Conservation (phyloP, 352 stramenopile species). For the Phytophthora melonis region DNA sequence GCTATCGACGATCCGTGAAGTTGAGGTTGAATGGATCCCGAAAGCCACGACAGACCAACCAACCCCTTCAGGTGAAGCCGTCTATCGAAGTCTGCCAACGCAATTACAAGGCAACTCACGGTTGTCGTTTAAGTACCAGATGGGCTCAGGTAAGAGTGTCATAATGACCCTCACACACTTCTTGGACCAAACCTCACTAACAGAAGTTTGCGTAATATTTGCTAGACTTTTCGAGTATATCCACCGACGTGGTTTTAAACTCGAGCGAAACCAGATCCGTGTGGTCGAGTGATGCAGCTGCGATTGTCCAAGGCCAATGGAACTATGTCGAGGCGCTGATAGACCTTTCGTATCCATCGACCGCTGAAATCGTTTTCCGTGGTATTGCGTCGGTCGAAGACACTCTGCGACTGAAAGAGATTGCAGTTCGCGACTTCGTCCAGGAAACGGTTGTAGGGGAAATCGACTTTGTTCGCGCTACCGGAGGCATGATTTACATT, state of each 20-base stretch:
- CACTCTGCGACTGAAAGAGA: constrained; percentile 50
- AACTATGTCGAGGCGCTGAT: constrained; percentile 34
- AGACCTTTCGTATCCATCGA: constrained; percentile 25
- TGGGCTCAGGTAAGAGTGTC: constrained; percentile 43
- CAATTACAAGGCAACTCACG: constrained; percentile 28
- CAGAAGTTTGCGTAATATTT: neutral
- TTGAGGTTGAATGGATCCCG: constrained; percentile 44
- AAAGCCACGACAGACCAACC: constrained; percentile 9
- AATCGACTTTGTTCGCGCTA: constrained; percentile 39
- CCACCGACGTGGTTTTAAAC: constrained; percentile 47
- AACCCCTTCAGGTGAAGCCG: constrained; percentile 6
- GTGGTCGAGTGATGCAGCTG: constrained; percentile 47
- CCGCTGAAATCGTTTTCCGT: constrained; percentile 47
- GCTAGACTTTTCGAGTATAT: constrained; percentile 51
- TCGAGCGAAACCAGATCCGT: constrained; percentile 17
- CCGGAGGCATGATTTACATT: constrained; percentile 59
- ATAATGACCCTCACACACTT: neutral
- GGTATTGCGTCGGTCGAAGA: constrained; percentile 35
- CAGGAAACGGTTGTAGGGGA: constrained; percentile 23
- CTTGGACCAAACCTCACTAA: neutral
- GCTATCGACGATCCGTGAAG: constrained; percentile 19
- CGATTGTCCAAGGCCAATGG: constrained; percentile 37
- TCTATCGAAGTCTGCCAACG: constrained; percentile 45
- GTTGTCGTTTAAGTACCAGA: constrained; percentile 45
- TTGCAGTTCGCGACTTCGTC: constrained; percentile 31